phyloP scores from a whole-genome alignment of 148 eudicot genomes.

The Rhododendron henanense region DNA sequence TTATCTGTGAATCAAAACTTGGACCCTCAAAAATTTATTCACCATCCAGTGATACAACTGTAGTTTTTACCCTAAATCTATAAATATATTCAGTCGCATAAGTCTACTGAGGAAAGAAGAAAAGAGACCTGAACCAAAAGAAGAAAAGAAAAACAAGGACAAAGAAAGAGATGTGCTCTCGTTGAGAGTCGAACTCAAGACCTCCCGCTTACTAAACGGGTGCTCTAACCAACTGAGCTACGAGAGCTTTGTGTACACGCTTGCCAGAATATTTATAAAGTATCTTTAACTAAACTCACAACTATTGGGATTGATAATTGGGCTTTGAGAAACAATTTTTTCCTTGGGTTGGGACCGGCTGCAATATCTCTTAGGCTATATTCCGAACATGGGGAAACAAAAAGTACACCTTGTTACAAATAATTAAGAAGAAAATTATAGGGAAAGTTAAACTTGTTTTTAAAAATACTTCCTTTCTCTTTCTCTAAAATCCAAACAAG shows the following conservation, averaged over 20 bases:
- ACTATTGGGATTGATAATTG: not conserved
- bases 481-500: not conserved
- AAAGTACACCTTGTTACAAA: too few species aligned
- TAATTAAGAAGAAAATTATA: too few species aligned
- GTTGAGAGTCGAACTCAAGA: conserved; percentile 30
- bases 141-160: too few species aligned
- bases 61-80: too few species aligned
- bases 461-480: too few species aligned
- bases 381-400: too few species aligned
- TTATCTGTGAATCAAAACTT: not conserved
- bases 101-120: not conserved
- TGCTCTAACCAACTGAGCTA: conserved; percentile 33
- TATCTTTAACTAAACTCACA: not conserved
- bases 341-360: not conserved
- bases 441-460: not conserved
- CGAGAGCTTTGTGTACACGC: not conserved
- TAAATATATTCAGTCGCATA: too few species aligned
- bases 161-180: not conserved
- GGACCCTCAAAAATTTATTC: too few species aligned
- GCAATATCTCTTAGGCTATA: too few species aligned
- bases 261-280: not conserved
- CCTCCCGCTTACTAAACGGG: conserved; percentile 33
- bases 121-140: not conserved
- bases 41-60: too few species aligned
- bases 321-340: not conserved